Base-by-base conservation (phyloP, 805 yeast genomes). In the Kodamaea neixiangensis region DNA sequence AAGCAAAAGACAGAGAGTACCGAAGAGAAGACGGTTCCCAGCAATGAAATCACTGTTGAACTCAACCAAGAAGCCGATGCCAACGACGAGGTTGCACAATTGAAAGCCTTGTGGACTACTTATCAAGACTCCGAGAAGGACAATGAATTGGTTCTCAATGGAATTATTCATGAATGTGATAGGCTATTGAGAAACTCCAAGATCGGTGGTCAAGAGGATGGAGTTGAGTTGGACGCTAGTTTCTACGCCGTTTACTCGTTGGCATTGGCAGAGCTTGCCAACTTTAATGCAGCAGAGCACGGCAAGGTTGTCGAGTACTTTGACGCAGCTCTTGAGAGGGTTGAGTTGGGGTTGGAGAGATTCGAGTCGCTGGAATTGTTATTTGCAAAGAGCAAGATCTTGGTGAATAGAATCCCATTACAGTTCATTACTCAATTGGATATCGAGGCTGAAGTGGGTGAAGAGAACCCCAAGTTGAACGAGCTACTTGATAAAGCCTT, bases 131-230 rank as follows among this genome's bases (percentile, higher is more conserved):
- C 86, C 1, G 82, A 79, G 3, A 79, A 80, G 50, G 86, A 85
- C 18, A 81, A 79, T 55, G 88, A 85, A 61, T 68, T 83, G 53
- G 77, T 87, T 33, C 64, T 87, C 51, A 87, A 91, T 60, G 97
- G 97, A 19, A 78, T 92, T 3, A 79, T 93, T n/a, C 97, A 92
- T 60, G 97, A 93, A 64, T 87, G 96, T 71, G 97, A 93, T 61
- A 71, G 96, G 46, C 65, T 90, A 31, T 73, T 91, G 56, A 75
- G 92, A 63, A 75, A 77, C 50, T 56, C 58, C 3, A 42, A 41
- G 48, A 34, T 37, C 18, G 54, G 52, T n/a, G 51, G 49, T 9
- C 55, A 44, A 13, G 20, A 46, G 13, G 50, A 51, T 13, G 47
- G 46, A 19, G 53, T 54, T 13, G 56, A 21, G 58, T 63, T 52